A percentile compares a stretch with the other conserved stretches of the same genome.
Conservation (phyloP, 805 yeast species). For the Naumovozyma dairenensis region DNA sequence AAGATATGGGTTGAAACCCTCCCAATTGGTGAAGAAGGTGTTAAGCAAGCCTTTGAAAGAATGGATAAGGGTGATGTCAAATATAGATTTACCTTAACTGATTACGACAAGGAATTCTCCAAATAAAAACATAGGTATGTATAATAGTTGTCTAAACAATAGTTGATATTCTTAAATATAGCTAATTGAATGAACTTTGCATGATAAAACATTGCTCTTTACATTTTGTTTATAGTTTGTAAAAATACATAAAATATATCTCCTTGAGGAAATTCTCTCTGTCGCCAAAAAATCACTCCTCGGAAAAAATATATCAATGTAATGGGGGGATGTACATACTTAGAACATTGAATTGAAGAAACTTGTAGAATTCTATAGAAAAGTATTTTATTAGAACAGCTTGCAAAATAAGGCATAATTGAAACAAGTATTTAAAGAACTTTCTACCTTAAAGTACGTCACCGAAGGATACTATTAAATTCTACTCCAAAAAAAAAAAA, state of each 20-base stretch:
- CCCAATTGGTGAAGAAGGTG: slow-evolving; percentile 37
- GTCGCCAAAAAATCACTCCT: too few relatives aligned
- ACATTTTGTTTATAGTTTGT: too few relatives aligned
- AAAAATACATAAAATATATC: too few relatives aligned
- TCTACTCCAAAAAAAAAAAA: neutral
- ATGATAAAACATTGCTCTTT: too few relatives aligned
- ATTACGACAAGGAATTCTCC: slow-evolving; percentile 32
- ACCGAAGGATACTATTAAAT: too few relatives aligned
- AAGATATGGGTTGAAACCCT: slow-evolving; percentile 45
- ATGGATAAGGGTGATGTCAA: slow-evolving; percentile 41
- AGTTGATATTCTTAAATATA: neutral
- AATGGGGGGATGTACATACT: too few relatives aligned
- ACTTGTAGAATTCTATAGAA: too few relatives aligned
- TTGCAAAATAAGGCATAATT: neutral
- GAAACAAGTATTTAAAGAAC: neutral
- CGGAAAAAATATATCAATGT: too few relatives aligned
- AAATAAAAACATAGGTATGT: neutral
- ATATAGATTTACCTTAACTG: slow-evolving; percentile 45
- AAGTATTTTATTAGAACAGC: too few relatives aligned
- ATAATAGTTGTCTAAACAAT: neutral
- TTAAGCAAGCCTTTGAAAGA: slow-evolving; percentile 38
- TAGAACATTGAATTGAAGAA: too few relatives aligned
- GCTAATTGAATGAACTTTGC: too few relatives aligned
- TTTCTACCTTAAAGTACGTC: neutral
- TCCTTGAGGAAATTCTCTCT: too few relatives aligned